Conservation (phyloP, 768 basidiomycete genomes). For the Mycena alexandri region DNA sequence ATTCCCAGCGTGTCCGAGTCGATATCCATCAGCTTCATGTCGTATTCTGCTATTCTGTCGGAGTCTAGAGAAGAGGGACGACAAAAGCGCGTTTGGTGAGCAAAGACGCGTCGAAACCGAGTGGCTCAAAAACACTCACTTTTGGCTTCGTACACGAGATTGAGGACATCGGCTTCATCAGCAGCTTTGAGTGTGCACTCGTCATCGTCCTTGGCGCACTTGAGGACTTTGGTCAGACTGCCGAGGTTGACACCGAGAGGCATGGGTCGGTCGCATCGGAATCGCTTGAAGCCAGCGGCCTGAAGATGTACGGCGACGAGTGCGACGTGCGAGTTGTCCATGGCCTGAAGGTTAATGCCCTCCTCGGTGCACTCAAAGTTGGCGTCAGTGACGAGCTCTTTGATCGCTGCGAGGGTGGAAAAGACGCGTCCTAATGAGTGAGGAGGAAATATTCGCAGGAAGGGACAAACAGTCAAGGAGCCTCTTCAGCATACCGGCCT, state of each 20-base stretch:
- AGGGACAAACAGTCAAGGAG: constrained; percentile 84
- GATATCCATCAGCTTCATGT: constrained; percentile 99
- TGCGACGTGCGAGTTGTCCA: constrained; percentile 99
- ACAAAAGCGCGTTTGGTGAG: constrained; percentile 14
- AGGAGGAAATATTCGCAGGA: constrained; percentile 1
- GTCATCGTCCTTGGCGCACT: constrained; percentile 98
- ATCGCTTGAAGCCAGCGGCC: constrained; percentile 84
- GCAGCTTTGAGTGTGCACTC: constrained; percentile 90
- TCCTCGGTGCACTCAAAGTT: constrained; percentile 98
- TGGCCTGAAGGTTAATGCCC: constrained; percentile 95
- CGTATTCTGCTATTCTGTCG: constrained; percentile 96
- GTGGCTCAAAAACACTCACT: constrained; percentile 62
- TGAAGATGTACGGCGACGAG: constrained; percentile 91
- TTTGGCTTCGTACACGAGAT: constrained; percentile 90
- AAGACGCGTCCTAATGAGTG: constrained; percentile 17
- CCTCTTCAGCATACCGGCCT: constrained; percentile 92
- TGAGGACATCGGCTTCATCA: constrained; percentile 91
- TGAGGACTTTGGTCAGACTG: constrained; percentile 94
- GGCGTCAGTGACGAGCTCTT: constrained; percentile 96
- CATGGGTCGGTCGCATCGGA: constrained; percentile 96
- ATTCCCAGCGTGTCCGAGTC: constrained; percentile 95
- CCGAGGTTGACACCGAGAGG: constrained; percentile 89
- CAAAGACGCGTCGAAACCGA: constrained; percentile 11
- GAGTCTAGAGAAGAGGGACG: constrained; percentile 71
- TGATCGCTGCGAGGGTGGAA: constrained; percentile 76